These are phyloP conservation scores for Saprolegnia diclina DNA, from an alignment of 352 stramenopile species.

Conservation along the genomic window DNA sequence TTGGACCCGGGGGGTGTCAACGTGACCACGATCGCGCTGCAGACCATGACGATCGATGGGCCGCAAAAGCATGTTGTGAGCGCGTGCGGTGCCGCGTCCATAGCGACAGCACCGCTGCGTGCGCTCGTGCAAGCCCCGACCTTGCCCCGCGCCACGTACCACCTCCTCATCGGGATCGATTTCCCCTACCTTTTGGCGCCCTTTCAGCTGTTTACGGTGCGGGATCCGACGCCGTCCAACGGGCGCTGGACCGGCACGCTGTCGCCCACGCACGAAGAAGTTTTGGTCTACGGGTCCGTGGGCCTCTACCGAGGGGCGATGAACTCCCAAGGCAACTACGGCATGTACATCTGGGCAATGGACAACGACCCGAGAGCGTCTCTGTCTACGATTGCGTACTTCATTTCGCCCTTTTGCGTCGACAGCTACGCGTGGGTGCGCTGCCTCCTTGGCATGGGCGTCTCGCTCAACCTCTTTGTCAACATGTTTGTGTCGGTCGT, in stretches of 20 bases:
- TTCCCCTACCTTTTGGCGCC: too few relatives aligned
- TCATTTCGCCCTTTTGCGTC: background rate
- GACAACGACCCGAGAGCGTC: background rate
- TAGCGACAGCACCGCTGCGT: background rate
- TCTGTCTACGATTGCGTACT: background rate
- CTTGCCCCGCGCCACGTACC: too few relatives aligned
- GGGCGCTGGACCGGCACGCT: too few relatives aligned
- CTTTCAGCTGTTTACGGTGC: too few relatives aligned
- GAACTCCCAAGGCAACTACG: too few relatives aligned
- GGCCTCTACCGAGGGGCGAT: too few relatives aligned
- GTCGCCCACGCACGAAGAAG: too few relatives aligned
- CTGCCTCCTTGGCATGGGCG: constrained; percentile 2
- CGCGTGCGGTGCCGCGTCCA: background rate
- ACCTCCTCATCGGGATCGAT: too few relatives aligned
- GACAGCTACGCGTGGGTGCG: constrained; percentile 5
- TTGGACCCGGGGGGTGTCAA: background rate
- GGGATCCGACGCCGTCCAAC: too few relatives aligned
- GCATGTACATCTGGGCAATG: background rate
- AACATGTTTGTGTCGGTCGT: background rate
- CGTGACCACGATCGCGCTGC: background rate
- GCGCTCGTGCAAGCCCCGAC: background rate
- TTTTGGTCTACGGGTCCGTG: too few relatives aligned
- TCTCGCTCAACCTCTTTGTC: background rate
- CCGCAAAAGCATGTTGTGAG: background rate
- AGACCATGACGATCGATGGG: background rate